These are phyloP conservation scores for Cladosporium sp. DNA, from an alignment of 2,329 filamentous ascomycete genomes.

Conservation along the genomic window DNA sequence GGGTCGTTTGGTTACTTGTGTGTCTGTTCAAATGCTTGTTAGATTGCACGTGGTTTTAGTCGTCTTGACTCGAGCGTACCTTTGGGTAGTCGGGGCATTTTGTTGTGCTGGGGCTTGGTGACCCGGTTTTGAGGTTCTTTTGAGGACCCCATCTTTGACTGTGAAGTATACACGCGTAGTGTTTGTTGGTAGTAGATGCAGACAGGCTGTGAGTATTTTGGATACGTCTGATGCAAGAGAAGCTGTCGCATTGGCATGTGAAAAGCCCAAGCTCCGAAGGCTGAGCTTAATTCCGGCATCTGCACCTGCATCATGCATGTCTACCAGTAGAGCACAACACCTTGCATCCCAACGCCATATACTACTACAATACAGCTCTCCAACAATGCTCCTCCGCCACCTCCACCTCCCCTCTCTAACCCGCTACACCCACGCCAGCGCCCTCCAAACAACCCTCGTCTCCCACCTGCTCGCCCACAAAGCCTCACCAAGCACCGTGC, in stretches of 20 bases:
- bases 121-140: neutral
- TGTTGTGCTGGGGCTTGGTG: slow-evolving; percentile 9
- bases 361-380: neutral
- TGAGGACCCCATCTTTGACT: neutral
- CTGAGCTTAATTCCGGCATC: slow-evolving; percentile 3
- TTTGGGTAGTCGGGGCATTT: slow-evolving; percentile 22
- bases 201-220: neutral
- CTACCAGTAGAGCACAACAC: neutral
- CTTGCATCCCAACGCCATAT: neutral
- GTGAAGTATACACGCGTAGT: too few relatives aligned
- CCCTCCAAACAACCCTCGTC: slow-evolving; percentile 56
- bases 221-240: too few relatives aligned
- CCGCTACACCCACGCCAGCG: slow-evolving; percentile 52
- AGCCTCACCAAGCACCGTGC: slow-evolving; percentile 34
- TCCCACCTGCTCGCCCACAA: slow-evolving; percentile 59
- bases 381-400: slow-evolving; percentile 54
- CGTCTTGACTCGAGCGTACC: slow-evolving; percentile 10
- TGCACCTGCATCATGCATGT: neutral
- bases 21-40: slow-evolving; percentile 31
- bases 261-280: slow-evolving; percentile 5
- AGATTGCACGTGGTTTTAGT: neutral
- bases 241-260: slow-evolving; percentile 9
- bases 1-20: slow-evolving; percentile 52
- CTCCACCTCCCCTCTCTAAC: slow-evolving; percentile 54
- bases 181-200: too few relatives aligned